phyloP scores from a whole-genome alignment of 805 yeast genomes.

The Wickerhamiella dianesei region DNA sequence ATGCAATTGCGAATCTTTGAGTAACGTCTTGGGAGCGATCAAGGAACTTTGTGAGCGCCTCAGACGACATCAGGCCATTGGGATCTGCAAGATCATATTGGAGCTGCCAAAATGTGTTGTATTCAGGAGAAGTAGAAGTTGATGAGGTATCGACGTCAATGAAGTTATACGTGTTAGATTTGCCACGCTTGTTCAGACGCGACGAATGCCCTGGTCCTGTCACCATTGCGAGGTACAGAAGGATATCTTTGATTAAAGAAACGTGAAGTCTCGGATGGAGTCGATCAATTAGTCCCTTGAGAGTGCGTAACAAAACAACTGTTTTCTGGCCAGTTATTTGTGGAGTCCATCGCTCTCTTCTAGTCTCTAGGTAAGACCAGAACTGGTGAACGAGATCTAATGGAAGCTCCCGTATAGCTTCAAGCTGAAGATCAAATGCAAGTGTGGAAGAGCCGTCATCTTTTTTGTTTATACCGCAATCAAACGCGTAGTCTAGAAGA shows the following conservation, averaged over 20 bases:
- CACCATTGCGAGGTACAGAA: neutral
- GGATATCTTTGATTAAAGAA: neutral
- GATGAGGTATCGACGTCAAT: neutral
- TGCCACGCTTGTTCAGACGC: neutral
- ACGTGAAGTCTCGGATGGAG: neutral
- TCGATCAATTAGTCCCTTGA: neutral
- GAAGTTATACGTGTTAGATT: neutral
- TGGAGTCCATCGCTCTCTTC: neutral
- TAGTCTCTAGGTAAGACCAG: neutral
- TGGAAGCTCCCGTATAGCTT: neutral
- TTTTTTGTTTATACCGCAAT: neutral
- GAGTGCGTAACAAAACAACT: neutral
- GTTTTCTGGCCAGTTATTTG: neutral
- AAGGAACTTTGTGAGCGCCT: neutral
- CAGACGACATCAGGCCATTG: neutral
- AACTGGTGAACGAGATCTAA: neutral
- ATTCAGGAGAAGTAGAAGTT: neutral
- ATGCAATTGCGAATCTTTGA: neutral
- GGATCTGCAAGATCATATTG: neutral
- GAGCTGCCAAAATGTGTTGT: neutral
- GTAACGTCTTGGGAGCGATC: neutral
- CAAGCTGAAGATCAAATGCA: neutral
- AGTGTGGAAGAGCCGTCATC: neutral
- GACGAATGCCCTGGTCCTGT: neutral
- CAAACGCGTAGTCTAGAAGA: neutral